Evolutionary conservation across 805 yeast species (phyloP), one percentile per base, ranked within the genome.

Genomic region (Candida arabinofermentans): DNA sequence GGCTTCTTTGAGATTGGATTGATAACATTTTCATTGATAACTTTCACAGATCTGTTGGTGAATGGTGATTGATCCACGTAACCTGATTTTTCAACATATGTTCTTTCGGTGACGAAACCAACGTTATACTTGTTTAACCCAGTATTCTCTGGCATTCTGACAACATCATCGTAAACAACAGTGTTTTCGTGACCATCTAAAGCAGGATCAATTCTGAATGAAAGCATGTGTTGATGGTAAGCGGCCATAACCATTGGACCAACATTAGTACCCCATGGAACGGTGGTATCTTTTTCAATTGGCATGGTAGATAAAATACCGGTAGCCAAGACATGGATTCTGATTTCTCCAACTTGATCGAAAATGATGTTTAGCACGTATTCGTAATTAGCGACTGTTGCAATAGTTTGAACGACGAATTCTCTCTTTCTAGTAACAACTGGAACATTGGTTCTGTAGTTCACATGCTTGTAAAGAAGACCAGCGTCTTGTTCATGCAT

Each of bases 261-360:
- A 44, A 85, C 83, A 49, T 74, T 72, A 27, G 89, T 85, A 55
- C 89, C 90, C 76, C 78, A 76, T 49, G 84, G 84, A 47, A 82
- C 85, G 41, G 67, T 72, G 46, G 72, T 74, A 57, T 74, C 79
- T 50, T 76, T 80, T 49, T 85, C 90, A 50, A 83, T 79, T 54
- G 89, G 88, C 83, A 81, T 83, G 44, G 95, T 85, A 27, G 91
- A 84, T 51, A 85, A 71, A 57, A 85, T 85, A 72, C 95, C 95
- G 43, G 95, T 85, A 47, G 93, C 93, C 67, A 91, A 75, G 45
- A 83, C 82, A 62, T 86, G 88, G 47, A 85, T 79, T 50, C 79
- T 80, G 54, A 85, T 80, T 41, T 82, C 80, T 56, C 90, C 95
- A 51, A 82, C 88, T 64, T 79, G 87, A 55, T 80, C 85, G 56